phyloP scores from a whole-genome alignment of 805 yeast species.

The Suhomyces vadensis region DNA sequence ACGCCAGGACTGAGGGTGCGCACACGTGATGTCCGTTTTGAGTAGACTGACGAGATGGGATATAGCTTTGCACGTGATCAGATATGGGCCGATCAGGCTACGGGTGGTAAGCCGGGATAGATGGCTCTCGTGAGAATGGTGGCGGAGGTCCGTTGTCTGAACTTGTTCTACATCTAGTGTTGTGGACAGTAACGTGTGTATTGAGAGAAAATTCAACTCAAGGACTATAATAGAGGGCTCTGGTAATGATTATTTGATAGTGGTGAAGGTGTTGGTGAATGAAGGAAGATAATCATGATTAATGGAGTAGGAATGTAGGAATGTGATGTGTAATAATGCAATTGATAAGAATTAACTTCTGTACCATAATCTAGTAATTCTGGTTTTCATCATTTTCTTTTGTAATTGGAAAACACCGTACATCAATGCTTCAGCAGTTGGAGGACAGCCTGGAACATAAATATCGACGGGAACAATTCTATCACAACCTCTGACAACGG shows the following conservation, averaged over 20 bases:
- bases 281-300: background rate
- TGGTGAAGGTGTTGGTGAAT: background rate
- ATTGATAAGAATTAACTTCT: conserved; percentile 39
- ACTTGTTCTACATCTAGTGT: too few species aligned
- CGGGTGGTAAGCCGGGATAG: too few species aligned
- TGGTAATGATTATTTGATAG: too few species aligned
- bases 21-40: background rate
- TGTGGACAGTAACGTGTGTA: too few species aligned
- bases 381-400: conserved; percentile 83
- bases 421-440: conserved; percentile 87
- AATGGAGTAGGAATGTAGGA: too few species aligned
- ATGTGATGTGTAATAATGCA: conserved; percentile 2
- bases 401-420: conserved; percentile 87
- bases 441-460: conserved; percentile 93
- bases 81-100: too few species aligned
- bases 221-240: too few species aligned
- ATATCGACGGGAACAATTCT: conserved; percentile 86
- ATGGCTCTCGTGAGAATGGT: too few species aligned
- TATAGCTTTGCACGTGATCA: too few species aligned
- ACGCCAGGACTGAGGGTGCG: background rate
- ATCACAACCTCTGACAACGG: conserved; percentile 89
- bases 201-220: too few species aligned
- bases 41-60: too few species aligned
- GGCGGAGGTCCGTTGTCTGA: too few species aligned
- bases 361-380: conserved; percentile 85